phyloP scores from a whole-genome alignment of 371 early-diverging fungal species.

The Basidiobolus meristosporus region DNA sequence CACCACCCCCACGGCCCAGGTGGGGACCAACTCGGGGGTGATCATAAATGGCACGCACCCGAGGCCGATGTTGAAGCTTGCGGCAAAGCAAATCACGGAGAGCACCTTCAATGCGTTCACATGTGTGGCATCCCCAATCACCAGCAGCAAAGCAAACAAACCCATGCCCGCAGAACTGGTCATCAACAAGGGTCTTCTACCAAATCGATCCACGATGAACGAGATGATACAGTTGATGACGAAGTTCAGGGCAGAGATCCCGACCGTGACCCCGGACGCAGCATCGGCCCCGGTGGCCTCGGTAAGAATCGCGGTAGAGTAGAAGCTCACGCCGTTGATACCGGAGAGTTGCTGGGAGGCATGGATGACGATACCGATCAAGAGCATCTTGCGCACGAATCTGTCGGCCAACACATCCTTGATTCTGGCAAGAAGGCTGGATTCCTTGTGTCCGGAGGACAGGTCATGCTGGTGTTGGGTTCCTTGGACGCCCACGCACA shows the following conservation, averaged over 20 bases:
- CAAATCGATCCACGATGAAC: conserved; percentile 43
- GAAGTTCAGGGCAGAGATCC: conserved; percentile 30
- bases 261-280: conserved; percentile 26
- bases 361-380: conserved; percentile 18
- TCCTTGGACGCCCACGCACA: conserved; percentile 29
- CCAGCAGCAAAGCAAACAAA: conserved; percentile 22
- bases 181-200: conserved; percentile 51
- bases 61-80: conserved; percentile 62
- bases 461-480: background rate
- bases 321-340: conserved; percentile 70
- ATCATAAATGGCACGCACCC: conserved; percentile 60
- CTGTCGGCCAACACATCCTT: conserved; percentile 19
- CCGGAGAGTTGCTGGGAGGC: conserved; percentile 61
- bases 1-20: conserved; percentile 36
- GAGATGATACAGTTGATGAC: conserved; percentile 24
- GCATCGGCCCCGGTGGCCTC: conserved; percentile 19
- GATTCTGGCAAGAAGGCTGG: conserved; percentile 5
- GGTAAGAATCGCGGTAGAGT: conserved; percentile 28
- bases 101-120: conserved; percentile 34
- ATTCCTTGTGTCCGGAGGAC: background rate
- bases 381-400: conserved; percentile 37
- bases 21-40: conserved; percentile 42
- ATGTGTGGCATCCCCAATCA: conserved; percentile 24
- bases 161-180: conserved; percentile 30
- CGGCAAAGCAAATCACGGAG: conserved; percentile 53